Base-by-base conservation (phyloP, 2,329 filamentous ascomycete species). In the Fusarium sp. region DNA sequence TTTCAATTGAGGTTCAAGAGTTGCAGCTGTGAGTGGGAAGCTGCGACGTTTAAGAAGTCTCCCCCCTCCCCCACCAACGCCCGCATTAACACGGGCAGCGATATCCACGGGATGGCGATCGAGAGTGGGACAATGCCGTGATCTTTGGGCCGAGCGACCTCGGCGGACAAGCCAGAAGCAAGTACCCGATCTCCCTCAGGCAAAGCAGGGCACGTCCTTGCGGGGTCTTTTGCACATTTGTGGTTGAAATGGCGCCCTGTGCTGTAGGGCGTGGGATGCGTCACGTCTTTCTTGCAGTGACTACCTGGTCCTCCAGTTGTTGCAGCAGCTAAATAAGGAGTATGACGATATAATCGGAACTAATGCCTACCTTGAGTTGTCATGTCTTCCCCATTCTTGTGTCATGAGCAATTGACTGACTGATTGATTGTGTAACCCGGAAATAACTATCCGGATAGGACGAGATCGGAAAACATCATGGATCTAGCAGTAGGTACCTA, bases 61-160 rank as follows among this genome's bases (percentile, higher is more conserved):
- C 29, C 33, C 17, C 31, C 31, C 35, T 44, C 53, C 67, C 67
- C 67, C 56, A 62, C 55, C 46, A 29, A 36, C 49, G 22, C 31
- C n/a, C 46, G 20, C 31, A 24, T 40, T n/a, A 55, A 56, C n/a
- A 31, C 31, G 17, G n/a, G 14, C 12, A 49, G 57, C 31, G 38
- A 56, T 35, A 36, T 38, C 36, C 61, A n/a, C 8, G 17, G 20
- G 33, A 70, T 75, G 64, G 64, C 66, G 73, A 75, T 57, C 64
- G 51, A 40, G 64, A 59, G 58, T 65, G 67, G 72, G 53, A 69
- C 62, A 42, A 67, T 75, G 64, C 70, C 70, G 72, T 72, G 66
- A 66, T 73, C 71, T 73, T 57, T 35, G 35, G 35, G 55, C 55
- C 22, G 40, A 56, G 55, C 58, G 29, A 59, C 53, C 22, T 62